Base-by-base conservation (phyloP, 495 filamentous ascomycete species). In the Baudoinia panamericana region DNA sequence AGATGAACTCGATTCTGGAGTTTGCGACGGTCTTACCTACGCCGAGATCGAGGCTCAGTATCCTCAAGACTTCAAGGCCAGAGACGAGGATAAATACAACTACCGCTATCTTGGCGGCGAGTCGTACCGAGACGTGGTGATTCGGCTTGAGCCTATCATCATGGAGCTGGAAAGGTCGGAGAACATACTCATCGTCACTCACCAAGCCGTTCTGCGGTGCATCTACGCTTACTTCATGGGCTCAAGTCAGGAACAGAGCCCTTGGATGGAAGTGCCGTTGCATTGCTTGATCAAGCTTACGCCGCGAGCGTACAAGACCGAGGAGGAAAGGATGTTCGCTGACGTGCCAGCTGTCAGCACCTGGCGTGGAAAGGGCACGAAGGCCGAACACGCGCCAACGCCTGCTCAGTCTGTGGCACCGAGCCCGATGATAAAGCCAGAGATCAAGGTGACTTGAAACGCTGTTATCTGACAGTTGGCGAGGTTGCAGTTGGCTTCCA, bases 201-300 rank as follows among this genome's bases (percentile, higher is more conserved):
- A 97, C 59, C 90, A 97, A 59, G 90, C 90, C 3, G 87, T 97
- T 17, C 67, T 97, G 40, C 75, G 90, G 37, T 97, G 90, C 63
- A 95, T 97, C 49, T 96, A 96, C 56, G 80, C 90, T 6, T 97
- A 97, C 57, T 97, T 95, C 61, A 93, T 95, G 80, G 92, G 95
- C 50, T 78, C 87, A 31, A 78, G 82, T 16, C 88, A 95, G 61
- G 84, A 90, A 53, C 69, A 79, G 56, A 84, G 78, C 39, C 90
- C 90, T n/a, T 97, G 90, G 90, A 92, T 96, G 77, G 84, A 82
- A 48, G 82, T 87, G 3, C 90, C 90, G 4, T 71, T 97, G 30
- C 90, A 97, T 59, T 93, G 84, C 8, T 64, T 97, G 20, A 95
- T 97, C 60, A 94, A 93, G 64, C 68, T 97, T 35, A 96, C 90